Conservation (phyloP, 371 early-diverging fungal species). For the Mortierella polycephala region DNA sequence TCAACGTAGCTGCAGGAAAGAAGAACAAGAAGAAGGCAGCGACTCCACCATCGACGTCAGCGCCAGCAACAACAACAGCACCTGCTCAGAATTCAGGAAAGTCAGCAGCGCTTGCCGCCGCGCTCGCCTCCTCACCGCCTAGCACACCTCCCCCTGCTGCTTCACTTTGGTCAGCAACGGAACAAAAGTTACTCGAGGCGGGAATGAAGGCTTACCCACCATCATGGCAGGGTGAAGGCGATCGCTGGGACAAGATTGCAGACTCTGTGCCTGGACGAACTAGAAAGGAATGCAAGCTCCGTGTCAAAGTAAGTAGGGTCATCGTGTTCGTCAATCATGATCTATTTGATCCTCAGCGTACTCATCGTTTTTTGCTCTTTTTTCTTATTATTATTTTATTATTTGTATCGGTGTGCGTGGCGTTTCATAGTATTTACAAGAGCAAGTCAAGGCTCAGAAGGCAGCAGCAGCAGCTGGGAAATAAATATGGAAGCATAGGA, state of each 20-base stretch:
- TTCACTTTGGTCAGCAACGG: conserved; percentile 60
- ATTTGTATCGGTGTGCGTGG: background rate
- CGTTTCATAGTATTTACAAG: conserved; percentile 46
- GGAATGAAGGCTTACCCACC: conserved; percentile 68
- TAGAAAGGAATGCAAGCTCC: conserved; percentile 68
- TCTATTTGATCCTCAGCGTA: too few relatives aligned
- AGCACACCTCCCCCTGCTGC: conserved; percentile 17
- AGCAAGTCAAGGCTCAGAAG: conserved; percentile 57
- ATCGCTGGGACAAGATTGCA: conserved; percentile 74
- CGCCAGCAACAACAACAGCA: conserved; percentile 21
- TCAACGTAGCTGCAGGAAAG: conserved; percentile 15
- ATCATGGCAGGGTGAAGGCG: conserved; percentile 62
- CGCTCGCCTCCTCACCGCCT: conserved; percentile 13
- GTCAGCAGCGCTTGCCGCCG: conserved; percentile 17
- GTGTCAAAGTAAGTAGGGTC: conserved; percentile 60
- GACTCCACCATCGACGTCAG: conserved; percentile 31
- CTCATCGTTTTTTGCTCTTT: background rate
- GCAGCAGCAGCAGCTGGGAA: conserved; percentile 26
- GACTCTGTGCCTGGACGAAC: conserved; percentile 62
- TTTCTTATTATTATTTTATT: background rate
- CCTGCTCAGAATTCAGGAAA: conserved; percentile 2
- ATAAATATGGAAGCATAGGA: background rate
- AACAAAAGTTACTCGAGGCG: conserved; percentile 63
- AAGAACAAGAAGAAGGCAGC: conserved; percentile 22
- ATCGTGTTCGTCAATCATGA: background rate